Evolutionary conservation across 139 green algal genomes (phyloP).

Genomic region (Chlamydomonas eustigma): DNA sequence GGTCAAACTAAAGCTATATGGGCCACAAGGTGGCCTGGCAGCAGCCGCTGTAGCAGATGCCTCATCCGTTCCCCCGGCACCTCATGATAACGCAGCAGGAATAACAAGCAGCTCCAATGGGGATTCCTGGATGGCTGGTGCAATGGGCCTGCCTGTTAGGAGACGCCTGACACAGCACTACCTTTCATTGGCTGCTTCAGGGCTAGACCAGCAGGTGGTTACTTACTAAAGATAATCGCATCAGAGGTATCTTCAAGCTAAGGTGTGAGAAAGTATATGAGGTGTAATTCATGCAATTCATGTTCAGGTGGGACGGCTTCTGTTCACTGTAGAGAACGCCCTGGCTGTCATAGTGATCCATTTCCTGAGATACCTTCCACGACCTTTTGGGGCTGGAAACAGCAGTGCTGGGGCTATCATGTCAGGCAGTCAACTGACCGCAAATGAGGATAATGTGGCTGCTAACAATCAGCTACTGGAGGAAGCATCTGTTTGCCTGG

Average conservation of each 20-base stretch:
- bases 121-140: no score
- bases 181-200: slow-evolving; percentile 19
- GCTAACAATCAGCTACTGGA: not conserved
- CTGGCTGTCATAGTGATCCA: slow-evolving; percentile 43
- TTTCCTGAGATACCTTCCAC: slow-evolving; percentile 42
- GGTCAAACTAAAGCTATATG: slow-evolving; percentile 19
- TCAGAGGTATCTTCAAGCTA: no score
- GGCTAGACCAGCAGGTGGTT: slow-evolving; percentile 17
- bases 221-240: not conserved
- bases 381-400: not conserved
- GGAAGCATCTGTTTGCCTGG: not conserved
- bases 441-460: no score
- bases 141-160: slow-evolving; percentile 15
- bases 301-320: slow-evolving; percentile 18
- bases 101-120: no score
- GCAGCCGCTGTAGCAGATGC: not conserved
- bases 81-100: not conserved
- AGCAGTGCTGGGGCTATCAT: not conserved
- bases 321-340: slow-evolving; percentile 53
- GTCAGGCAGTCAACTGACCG: no score
- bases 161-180: slow-evolving; percentile 28
- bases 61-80: no score
- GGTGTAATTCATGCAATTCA: slow-evolving; percentile 5
- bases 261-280: no score
- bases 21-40: slow-evolving; percentile 11